Base-by-base conservation (phyloP, 106 monocot species). In the Iris macrosiphon region DNA sequence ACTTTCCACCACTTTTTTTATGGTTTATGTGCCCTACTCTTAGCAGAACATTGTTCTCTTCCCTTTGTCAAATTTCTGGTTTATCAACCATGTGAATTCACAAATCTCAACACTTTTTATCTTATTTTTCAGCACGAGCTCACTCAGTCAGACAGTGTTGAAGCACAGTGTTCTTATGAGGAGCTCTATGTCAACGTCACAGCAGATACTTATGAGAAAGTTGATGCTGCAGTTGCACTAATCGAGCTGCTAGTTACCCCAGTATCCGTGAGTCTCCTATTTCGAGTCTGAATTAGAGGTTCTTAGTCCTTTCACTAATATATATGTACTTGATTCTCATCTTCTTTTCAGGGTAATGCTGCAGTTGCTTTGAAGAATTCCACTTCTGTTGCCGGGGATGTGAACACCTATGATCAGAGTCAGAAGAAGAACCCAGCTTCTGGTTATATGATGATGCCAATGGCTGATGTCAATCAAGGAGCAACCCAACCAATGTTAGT, bases 141-240 rank as follows among this genome's bases (percentile, higher is more conserved):
- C 34, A 80, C 82, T 52, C 75, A 74, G 55, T 66, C 76, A 60
- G 85, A 89, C 32, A 35, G 68, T 31, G 48, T 18, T 61, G 89
- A 86, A 53, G 66, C 68, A 30, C 74, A 49, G 18, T 71, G 16
- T 61, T 38, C 69, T 28, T 96, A 73, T 44, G 89, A 89, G 40
- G 89, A 89, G 17, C 56, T 96, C 19, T 74, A 82, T 61, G 73
- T 89, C 8, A 64, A 65, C 69, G 60, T 96, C 38, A 76, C 74
- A 16, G 95, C 89, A 14, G 95, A 96, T 15, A 77, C 85, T 44
- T 83, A 77, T 66, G 82, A 96, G 57, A 96, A 96, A 83, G 74
- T 96, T 39, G 95, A 89, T 67, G 71, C 85, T 74, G 95, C 95
- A 16, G 82, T 83, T 57, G 63, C 89, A 23, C 75, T 96, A 35